Base-by-base conservation (phyloP, 129 eudicot species). In the Calendula officinalis region DNA sequence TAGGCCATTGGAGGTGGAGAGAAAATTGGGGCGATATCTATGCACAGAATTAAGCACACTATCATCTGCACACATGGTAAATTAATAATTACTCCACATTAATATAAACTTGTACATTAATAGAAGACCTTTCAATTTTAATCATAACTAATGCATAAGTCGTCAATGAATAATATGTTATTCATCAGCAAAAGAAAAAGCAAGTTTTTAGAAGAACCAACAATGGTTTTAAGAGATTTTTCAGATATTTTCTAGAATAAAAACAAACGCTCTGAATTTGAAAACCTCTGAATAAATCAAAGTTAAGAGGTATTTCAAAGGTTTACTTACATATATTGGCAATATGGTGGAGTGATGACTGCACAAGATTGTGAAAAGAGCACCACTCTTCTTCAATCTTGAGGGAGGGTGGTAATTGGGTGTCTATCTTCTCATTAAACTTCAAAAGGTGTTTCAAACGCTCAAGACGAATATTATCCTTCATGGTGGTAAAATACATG, bases 311-410 rank as follows among this genome's bases (percentile, higher is more conserved):
- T 22, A 0, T 22, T 22, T 22, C 1, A 22, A 2, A 22, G 30
- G 30, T 22, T 22, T 22, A 22, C 90, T 38, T 85, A 91, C 98
- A 91, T 80, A 83, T 81, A 75, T 70, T 84, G 60, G 78, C 68
- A 62, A 87, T 75, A 72, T 85, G 90, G 11, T 81, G 77, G 71
- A 91, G 83, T 46, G 98, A 80, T 54, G 98, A 74, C 63, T 62
- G 89, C 69, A 85, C 69, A 78, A 91, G 90, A 69, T 87, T 72
- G 74, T 91, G 98, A 51, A 69, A 67, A 33, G 71, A 79, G 78
- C 98, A 91, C 98, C 98, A 91, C 37, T 87, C 86, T 75, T 85
- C 96, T 81, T 91, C 96, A 8, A 70, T 72, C 82, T 62, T 73
- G 17, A 78, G 70, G 47, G 68, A 69, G 27, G 49, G 3, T 15